Conservation (phyloP, 495 filamentous ascomycete species). For the Penicillium roqueforti region DNA sequence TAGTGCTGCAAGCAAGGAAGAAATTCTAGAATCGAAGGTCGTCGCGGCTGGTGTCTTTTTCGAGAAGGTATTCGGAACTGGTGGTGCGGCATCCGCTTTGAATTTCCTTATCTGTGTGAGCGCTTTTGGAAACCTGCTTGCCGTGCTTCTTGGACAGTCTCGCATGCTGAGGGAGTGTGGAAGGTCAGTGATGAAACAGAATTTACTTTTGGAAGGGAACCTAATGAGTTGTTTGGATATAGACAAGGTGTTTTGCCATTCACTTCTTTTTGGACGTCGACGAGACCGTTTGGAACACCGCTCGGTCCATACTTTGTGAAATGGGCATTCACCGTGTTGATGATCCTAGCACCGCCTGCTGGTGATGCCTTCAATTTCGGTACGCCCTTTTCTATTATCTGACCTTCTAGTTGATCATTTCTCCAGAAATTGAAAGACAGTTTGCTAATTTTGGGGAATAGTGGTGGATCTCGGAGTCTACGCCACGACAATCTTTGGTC, state of each 20-base stretch:
- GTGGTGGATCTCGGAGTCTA: slow-evolving; percentile 54
- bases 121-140: slow-evolving; percentile 61
- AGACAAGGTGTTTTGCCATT: slow-evolving; percentile 65
- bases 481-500: slow-evolving; percentile 50
- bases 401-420: neutral
- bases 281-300: slow-evolving; percentile 59
- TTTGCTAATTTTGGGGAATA: slow-evolving; percentile 12
- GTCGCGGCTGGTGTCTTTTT: slow-evolving; percentile 59
- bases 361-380: slow-evolving; percentile 66
- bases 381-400: slow-evolving; percentile 7
- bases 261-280: slow-evolving; percentile 60
- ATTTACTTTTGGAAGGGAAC: neutral
- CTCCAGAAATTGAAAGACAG: neutral
- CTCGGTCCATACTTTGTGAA: slow-evolving; percentile 56
- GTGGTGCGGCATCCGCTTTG: slow-evolving; percentile 47
- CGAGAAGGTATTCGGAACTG: slow-evolving; percentile 52
- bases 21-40: slow-evolving; percentile 49
- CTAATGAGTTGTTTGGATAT: neutral
- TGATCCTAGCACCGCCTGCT: slow-evolving; percentile 63
- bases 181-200: slow-evolving; percentile 17
- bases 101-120: slow-evolving; percentile 60
- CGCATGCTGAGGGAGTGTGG: slow-evolving; percentile 59
- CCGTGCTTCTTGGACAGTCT: slow-evolving; percentile 54
- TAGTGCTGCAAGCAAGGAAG: slow-evolving; percentile 50
- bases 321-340: slow-evolving; percentile 55